Percentiles rank a stretch among this genome's conserved stretches.
These are phyloP conservation scores for Candida patagonica DNA, from an alignment of 805 yeast species.

Conservation along the genomic window DNA sequence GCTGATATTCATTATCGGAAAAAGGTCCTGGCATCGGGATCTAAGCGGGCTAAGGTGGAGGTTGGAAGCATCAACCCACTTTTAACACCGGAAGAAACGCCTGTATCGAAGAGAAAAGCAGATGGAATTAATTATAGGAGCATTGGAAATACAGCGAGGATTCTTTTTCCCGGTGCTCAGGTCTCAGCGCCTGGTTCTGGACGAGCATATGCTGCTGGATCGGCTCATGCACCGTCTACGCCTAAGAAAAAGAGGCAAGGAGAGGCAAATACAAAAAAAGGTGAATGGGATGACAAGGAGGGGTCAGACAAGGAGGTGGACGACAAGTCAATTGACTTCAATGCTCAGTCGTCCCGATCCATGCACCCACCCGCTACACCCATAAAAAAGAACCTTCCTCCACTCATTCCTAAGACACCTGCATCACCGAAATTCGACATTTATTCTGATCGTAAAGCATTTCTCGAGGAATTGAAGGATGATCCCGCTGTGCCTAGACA, in stretches of 20 bases:
- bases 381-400: neutral
- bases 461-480: neutral
- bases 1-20: conserved; percentile 11
- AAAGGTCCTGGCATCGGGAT: neutral
- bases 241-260: neutral
- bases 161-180: conserved; percentile 19
- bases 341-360: no score
- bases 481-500: conserved; percentile 5
- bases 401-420: neutral
- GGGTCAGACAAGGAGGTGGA: neutral
- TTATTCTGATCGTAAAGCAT: neutral
- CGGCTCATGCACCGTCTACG: neutral
- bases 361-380: neutral
- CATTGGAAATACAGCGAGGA: conserved; percentile 11
- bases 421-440: neutral
- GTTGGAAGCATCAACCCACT: conserved; percentile 6
- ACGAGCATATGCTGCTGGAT: conserved; percentile 8
- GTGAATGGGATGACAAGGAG: neutral
- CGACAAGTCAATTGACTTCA: no score
- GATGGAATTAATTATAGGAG: conserved; percentile 4
- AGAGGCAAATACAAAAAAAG: neutral
- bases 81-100: conserved; percentile 21
- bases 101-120: conserved; percentile 13
- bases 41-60: neutral
- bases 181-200: conserved; percentile 20